Evolutionary conservation across 768 basidiomycete genomes (phyloP).

Genomic region (Pulveroboletus sp.): DNA sequence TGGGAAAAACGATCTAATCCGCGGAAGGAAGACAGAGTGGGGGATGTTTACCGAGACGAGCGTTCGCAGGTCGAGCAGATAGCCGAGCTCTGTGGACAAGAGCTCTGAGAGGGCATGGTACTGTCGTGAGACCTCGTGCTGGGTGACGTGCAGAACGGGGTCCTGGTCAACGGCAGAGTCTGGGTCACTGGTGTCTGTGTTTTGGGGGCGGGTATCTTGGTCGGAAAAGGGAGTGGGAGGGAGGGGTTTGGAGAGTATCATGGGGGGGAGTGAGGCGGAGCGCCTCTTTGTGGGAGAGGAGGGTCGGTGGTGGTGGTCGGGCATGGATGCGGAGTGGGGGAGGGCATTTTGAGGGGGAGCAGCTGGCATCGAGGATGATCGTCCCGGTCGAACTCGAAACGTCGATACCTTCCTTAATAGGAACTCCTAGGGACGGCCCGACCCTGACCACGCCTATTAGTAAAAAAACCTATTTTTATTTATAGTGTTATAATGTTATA

Average conservation of each 20-base stretch:
- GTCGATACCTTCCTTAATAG: conserved; percentile 8
- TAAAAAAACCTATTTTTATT: no score
- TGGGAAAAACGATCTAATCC: conserved; percentile 25
- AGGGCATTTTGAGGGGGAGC: background rate
- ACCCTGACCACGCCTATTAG: no score
- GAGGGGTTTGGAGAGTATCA: conserved; percentile 19
- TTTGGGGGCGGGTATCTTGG: background rate
- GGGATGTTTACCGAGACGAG: conserved; percentile 64
- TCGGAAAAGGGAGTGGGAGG: background rate
- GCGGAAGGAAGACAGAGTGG: background rate
- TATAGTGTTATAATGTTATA: no score
- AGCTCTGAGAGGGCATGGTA: conserved; percentile 83
- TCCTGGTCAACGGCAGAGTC: background rate
- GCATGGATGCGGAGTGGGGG: background rate
- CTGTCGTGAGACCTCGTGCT: conserved; percentile 40
- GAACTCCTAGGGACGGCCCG: background rate
- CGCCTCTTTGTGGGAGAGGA: background rate
- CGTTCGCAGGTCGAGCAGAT: conserved; percentile 70
- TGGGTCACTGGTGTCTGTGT: conserved; percentile 1
- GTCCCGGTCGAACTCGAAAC: background rate
- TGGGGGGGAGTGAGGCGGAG: conserved; percentile 36
- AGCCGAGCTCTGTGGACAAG: conserved; percentile 78
- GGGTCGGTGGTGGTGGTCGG: background rate
- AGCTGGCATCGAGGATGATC: background rate
- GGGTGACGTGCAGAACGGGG: background rate